These are phyloP conservation scores for Colletotrichum higginsianum DNA, from an alignment of 2,329 filamentous ascomycete species.

Conservation along the genomic window DNA sequence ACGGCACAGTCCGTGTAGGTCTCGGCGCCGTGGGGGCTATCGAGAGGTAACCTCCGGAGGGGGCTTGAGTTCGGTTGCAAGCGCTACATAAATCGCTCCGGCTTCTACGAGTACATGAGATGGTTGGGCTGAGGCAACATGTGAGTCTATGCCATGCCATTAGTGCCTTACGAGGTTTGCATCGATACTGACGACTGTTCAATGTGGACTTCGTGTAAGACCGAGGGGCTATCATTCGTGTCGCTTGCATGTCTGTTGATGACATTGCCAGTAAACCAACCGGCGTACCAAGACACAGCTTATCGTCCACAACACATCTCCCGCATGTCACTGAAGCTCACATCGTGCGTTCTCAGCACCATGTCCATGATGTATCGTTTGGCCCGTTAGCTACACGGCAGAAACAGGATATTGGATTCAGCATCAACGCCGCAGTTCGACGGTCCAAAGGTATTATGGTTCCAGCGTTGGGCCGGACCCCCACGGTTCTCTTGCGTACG, in stretches of 20 bases:
- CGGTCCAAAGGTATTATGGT: neutral
- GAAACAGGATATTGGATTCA: neutral
- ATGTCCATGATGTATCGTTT: too few species aligned
- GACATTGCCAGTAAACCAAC: neutral
- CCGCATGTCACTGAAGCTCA: too few species aligned
- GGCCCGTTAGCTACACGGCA: too few species aligned
- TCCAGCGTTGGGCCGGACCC: neutral
- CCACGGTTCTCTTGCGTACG: too few species aligned
- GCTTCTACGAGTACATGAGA: neutral
- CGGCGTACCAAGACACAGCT: too few species aligned
- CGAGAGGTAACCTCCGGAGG: neutral
- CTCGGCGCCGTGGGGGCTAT: constrained; percentile 16
- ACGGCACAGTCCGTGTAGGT: constrained; percentile 14
- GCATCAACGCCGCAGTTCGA: neutral
- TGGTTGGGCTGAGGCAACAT: neutral
- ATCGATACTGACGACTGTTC: neutral
- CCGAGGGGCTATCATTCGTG: neutral
- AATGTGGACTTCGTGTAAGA: neutral
- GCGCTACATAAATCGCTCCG: neutral
- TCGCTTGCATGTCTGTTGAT: neutral
- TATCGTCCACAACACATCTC: too few species aligned
- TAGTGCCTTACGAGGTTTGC: neutral
- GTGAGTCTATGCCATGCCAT: neutral
- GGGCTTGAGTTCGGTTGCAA: constrained; percentile 1
- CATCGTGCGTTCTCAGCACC: too few species aligned